Conservation (phyloP, 2,329 filamentous ascomycete species). For the Alternaria panax region DNA sequence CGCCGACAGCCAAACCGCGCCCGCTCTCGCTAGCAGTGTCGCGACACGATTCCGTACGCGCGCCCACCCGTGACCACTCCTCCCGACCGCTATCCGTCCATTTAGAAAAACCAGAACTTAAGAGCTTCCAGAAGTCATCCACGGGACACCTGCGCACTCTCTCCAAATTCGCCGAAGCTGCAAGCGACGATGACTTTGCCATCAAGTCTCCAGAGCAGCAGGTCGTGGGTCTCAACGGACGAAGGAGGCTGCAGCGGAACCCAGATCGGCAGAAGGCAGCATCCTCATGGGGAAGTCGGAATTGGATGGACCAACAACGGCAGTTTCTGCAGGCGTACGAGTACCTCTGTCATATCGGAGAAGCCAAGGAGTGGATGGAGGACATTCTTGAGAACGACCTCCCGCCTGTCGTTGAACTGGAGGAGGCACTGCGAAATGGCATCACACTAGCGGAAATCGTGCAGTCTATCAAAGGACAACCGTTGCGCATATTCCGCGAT, state of each 20-base stretch:
- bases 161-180: conserved; percentile 80
- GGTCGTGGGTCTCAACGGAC: conserved; percentile 85
- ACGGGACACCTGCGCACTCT: conserved; percentile 88
- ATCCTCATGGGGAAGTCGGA: conserved; percentile 75
- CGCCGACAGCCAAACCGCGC: conserved; percentile 53
- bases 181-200: conserved; percentile 78
- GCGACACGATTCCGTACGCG: conserved; percentile 48
- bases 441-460: conserved; percentile 95
- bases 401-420: conserved; percentile 89
- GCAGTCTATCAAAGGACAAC: conserved; percentile 79
- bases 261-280: conserved; percentile 62
- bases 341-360: conserved; percentile 97
- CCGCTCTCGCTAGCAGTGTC: conserved; percentile 53
- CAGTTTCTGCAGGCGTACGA: conserved; percentile 97
- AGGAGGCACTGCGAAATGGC: conserved; percentile 90
- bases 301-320: conserved; percentile 99
- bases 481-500: conserved; percentile 83
- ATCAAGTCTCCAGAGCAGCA: conserved; percentile 81
- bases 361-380: conserved; percentile 99
- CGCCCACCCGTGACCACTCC: conserved; percentile 46
- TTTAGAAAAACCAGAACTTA: conserved; percentile 66
- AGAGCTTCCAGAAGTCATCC: conserved; percentile 84
- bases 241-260: conserved; percentile 79
- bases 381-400: conserved; percentile 84
- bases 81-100: conserved; percentile 42